Evolutionary conservation across 305 asterid genomes (phyloP).

Genomic region (Fraxinus xanthoxyloides): DNA sequence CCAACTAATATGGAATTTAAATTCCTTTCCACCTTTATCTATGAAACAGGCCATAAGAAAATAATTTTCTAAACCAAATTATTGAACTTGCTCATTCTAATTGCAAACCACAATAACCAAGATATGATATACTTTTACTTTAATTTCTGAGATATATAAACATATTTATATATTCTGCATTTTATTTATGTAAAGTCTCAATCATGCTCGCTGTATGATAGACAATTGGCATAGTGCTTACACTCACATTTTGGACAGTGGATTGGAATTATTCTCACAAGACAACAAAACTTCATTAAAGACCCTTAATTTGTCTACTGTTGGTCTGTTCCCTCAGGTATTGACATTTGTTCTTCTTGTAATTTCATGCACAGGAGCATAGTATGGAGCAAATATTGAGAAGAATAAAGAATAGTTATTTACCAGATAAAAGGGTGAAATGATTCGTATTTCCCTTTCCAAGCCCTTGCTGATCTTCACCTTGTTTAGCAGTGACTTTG

Average conservation of each 20-base stretch:
- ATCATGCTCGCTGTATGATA: background rate
- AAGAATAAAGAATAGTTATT: background rate
- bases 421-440: slow-evolving; percentile 45
- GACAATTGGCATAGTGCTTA: background rate
- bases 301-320: background rate
- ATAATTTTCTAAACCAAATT: background rate
- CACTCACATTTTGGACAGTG: background rate
- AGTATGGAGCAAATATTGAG: background rate
- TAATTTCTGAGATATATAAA: background rate
- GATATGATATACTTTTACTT: background rate
- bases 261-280: background rate
- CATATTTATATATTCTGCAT: background rate
- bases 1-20: no score
- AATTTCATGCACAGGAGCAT: background rate
- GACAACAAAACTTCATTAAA: background rate
- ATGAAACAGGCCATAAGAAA: no score
- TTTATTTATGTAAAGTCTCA: background rate
- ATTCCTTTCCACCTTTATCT: no score
- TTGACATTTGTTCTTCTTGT: background rate
- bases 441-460: slow-evolving; percentile 24
- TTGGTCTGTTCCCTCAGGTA: background rate
- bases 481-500: slow-evolving; percentile 11
- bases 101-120: background rate
- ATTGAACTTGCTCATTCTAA: background rate
- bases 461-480: slow-evolving; percentile 19